Evolutionary conservation across 225 moss, liverwort and hornwort genomes (phyloP).

Genomic region (Asterella californica): DNA sequence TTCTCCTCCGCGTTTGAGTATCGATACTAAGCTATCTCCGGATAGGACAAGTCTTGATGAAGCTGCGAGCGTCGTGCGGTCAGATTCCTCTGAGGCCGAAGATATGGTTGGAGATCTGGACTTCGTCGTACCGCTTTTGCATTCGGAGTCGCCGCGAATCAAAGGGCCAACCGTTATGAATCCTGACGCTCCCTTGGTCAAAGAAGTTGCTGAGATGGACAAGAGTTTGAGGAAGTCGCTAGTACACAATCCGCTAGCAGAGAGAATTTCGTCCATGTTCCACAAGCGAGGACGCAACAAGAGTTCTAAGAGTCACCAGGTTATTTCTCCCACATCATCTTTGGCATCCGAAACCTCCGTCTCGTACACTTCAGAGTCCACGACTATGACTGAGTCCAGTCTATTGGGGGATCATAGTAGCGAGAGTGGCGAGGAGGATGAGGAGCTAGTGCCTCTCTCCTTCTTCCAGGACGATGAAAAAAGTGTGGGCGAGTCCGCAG

Average conservation of each 20-base stretch:
- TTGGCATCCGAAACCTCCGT: neutral
- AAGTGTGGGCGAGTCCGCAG: slow-evolving; percentile 48
- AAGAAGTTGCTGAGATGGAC: slow-evolving; percentile 39
- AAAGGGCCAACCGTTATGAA: slow-evolving; percentile 30
- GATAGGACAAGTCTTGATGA: slow-evolving; percentile 13
- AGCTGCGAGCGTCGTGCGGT: slow-evolving; percentile 2
- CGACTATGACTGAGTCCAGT: slow-evolving; percentile 17
- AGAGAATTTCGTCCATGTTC: slow-evolving; percentile 56
- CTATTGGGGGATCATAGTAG: slow-evolving; percentile 21
- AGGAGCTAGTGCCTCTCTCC: slow-evolving; percentile 53
- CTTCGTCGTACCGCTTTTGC: neutral
- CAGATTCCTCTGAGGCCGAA: slow-evolving; percentile 9
- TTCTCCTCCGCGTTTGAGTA: slow-evolving; percentile 11
- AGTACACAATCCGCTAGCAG: slow-evolving; percentile 51
- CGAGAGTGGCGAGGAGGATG: slow-evolving; percentile 48
- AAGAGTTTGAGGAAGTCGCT: slow-evolving; percentile 40
- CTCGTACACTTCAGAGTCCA: neutral
- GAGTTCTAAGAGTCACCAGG: neutral
- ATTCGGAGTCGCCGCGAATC: slow-evolving; percentile 5
- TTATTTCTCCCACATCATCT: slow-evolving; percentile 22
- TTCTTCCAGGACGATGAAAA: slow-evolving; percentile 85
- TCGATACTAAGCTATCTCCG: neutral
- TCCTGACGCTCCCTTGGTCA: slow-evolving; percentile 44
- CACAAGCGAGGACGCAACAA: slow-evolving; percentile 42
- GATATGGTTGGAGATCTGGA: slow-evolving; percentile 23